Evolutionary conservation across 805 yeast genomes (phyloP), one percentile per base, ranked within the genome.

Genomic region (Nakazawaea sp.): DNA sequence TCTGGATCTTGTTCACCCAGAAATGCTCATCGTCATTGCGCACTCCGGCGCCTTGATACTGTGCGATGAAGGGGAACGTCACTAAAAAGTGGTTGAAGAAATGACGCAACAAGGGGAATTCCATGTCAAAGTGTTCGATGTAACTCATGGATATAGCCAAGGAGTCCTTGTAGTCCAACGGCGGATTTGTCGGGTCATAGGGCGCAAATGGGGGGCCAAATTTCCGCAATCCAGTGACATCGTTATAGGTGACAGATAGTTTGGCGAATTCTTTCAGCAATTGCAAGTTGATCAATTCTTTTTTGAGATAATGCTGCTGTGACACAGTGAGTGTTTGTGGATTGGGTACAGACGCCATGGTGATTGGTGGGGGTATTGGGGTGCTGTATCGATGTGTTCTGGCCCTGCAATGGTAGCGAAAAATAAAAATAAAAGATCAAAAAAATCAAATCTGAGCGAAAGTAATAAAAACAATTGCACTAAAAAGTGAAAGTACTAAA

Each of bases 301-400:
- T 77, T 57, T 90, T 90, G 37, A 92, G 68, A 55, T 82, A 84
- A 51, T 90, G 97, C 57, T 87, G 95, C 54, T 89, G 86, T 0
- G 72, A 65, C 3, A 89, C 75, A 11, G 75, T 58, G n/a, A 28
- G 49, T 7, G 8, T 7, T 13, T 21, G 24, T 10, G 7, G 10
- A 21, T 21, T 8, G 7, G 7, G 10, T 8, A 21, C 24, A 10
- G 7, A 7, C 7, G 10, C 10, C 24, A 21, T 21, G n/a, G n/a
- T n/a, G n/a, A n/a, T n/a, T n/a, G n/a, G n/a, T n/a, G n/a, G n/a
- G n/a, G n/a, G n/a, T n/a, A n/a, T n/a, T n/a, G n/a, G n/a, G n/a
- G n/a, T n/a, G n/a, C n/a, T n/a, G n/a, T n/a, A n/a, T n/a, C n/a
- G n/a, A n/a, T n/a, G n/a, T n/a, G n/a, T n/a, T n/a, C n/a, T n/a